These are phyloP conservation scores for Arthrinium phaeospermum DNA, from an alignment of 2,329 filamentous ascomycete genomes.

Conservation along the genomic window DNA sequence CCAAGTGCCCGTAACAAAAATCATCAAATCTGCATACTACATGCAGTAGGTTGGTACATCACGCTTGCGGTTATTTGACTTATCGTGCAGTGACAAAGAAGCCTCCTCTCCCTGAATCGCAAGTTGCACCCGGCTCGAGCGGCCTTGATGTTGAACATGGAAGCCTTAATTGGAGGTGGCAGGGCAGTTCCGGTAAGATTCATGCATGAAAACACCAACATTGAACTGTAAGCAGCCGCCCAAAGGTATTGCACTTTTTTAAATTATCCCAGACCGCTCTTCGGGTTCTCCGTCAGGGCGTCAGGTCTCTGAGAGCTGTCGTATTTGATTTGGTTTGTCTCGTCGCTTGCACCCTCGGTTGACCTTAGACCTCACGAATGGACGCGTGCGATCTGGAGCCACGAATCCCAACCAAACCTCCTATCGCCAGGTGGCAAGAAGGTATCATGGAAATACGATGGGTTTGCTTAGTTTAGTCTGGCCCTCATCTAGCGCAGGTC, in stretches of 20 bases:
- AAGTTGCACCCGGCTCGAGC: not conserved
- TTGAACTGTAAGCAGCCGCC: conserved; percentile 2
- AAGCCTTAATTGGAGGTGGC: conserved; percentile 6
- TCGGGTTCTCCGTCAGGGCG: conserved; percentile 8
- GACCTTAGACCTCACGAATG: not conserved
- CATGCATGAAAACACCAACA: conserved; percentile 14
- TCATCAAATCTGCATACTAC: not conserved
- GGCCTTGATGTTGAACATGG: not conserved
- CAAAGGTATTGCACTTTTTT: not conserved
- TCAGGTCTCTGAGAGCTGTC: not conserved
- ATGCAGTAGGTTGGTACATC: not conserved
- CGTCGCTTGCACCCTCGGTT: not conserved
- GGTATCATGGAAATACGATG: not conserved
- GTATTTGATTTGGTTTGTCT: not conserved
- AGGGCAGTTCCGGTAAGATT: conserved; percentile 2
- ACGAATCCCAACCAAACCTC: not conserved
- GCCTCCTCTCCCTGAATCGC: conserved; percentile 1
- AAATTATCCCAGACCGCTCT: not conserved
- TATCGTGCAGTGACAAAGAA: not conserved
- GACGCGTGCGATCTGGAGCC: not conserved
- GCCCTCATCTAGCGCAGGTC: conserved; percentile 6
- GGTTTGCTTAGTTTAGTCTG: conserved; percentile 4
- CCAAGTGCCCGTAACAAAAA: not conserved
- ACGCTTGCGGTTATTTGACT: not conserved
- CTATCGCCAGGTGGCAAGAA: not conserved